Evolutionary conservation across 164 flowering plant genomes (phyloP).

Genomic region (Aristolochia fimbriata): DNA sequence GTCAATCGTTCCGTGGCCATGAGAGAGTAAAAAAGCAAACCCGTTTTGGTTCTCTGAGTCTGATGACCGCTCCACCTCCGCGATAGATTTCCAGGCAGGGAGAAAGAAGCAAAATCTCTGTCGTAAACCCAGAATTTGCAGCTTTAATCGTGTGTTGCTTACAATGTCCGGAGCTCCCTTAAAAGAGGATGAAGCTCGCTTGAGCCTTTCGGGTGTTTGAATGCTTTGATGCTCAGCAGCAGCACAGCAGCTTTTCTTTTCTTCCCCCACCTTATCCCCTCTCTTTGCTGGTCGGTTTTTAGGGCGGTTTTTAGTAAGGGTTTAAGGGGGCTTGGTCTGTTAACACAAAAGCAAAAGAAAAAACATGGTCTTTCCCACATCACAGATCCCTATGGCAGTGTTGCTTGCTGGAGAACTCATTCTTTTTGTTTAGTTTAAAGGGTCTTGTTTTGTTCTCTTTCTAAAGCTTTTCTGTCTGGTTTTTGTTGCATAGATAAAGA

Average conservation of each 20-base stretch:
- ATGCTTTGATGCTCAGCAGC: slow-evolving; percentile 4
- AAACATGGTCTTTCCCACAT: slow-evolving; percentile 36
- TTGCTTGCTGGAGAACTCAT: slow-evolving; percentile 44
- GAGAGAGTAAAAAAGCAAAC: slow-evolving; percentile 24
- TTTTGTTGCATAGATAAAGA: slow-evolving; percentile 9
- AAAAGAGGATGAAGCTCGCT: not conserved
- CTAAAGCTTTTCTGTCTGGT: slow-evolving; percentile 12
- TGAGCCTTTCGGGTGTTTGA: slow-evolving; percentile 1
- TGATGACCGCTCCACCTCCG: slow-evolving; percentile 9
- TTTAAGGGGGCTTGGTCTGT: slow-evolving; percentile 21
- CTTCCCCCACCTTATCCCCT: not conserved
- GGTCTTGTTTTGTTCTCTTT: slow-evolving; percentile 31
- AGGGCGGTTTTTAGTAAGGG: slow-evolving; percentile 17
- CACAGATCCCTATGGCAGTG: slow-evolving; percentile 85
- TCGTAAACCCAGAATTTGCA: too few species aligned
- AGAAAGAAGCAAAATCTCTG: slow-evolving; percentile 5
- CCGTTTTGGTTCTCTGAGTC: slow-evolving; percentile 12
- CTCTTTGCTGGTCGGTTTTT: slow-evolving; percentile 1
- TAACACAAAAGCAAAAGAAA: slow-evolving; percentile 5
- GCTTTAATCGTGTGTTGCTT: too few species aligned
- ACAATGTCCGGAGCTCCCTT: too few species aligned
- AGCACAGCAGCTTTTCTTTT: slow-evolving; percentile 5
- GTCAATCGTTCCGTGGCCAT: slow-evolving; percentile 34
- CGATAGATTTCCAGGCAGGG: slow-evolving; percentile 9
- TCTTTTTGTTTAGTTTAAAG: slow-evolving; percentile 68